These are phyloP conservation scores for Lunasporangiospora selenospora DNA, from an alignment of 192 early-diverging fungal genomes.

Conservation along the genomic window DNA sequence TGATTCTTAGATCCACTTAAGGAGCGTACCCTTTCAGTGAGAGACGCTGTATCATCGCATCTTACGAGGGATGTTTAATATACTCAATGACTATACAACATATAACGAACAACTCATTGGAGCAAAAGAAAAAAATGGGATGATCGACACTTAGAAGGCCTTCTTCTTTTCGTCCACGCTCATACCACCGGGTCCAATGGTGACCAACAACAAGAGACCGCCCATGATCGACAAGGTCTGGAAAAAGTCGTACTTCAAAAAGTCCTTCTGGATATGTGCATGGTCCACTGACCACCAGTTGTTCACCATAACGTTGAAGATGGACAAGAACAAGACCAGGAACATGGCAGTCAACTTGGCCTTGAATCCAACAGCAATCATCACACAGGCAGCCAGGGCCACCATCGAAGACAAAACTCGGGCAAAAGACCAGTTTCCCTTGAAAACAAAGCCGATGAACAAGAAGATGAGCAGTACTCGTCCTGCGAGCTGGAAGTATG, in stretches of 20 bases:
- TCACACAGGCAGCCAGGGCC: conserved; percentile 84
- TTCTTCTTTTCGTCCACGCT: conserved; percentile 99
- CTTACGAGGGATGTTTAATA: no score
- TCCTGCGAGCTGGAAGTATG: conserved; percentile 92
- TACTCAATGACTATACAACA: no score
- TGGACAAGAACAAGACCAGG: conserved; percentile 84
- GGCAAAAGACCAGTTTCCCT: conserved; percentile 79
- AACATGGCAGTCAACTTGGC: conserved; percentile 97
- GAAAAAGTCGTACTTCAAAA: conserved; percentile 99
- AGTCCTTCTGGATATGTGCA: conserved; percentile 83
- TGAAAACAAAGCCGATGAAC: conserved; percentile 89
- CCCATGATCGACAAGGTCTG: conserved; percentile 96
- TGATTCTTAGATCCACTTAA: no score
- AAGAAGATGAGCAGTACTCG: conserved; percentile 92
- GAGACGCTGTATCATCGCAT: no score
- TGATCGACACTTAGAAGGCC: conserved; percentile 66
- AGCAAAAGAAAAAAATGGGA: not conserved
- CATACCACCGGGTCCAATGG: conserved; percentile 90
- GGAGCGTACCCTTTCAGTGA: no score
- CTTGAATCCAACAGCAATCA: conserved; percentile 98
- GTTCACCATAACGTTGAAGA: conserved; percentile 93
- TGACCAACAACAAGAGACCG: conserved; percentile 92
- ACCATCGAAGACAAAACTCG: conserved; percentile 76
- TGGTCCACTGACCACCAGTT: conserved; percentile 96
- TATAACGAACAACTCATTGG: no score